Percentiles rank a stretch among this genome's conserved stretches.
phyloP scores from a whole-genome alignment of 2,329 filamentous ascomycete species.

The Paraconiothyrium sp. region DNA sequence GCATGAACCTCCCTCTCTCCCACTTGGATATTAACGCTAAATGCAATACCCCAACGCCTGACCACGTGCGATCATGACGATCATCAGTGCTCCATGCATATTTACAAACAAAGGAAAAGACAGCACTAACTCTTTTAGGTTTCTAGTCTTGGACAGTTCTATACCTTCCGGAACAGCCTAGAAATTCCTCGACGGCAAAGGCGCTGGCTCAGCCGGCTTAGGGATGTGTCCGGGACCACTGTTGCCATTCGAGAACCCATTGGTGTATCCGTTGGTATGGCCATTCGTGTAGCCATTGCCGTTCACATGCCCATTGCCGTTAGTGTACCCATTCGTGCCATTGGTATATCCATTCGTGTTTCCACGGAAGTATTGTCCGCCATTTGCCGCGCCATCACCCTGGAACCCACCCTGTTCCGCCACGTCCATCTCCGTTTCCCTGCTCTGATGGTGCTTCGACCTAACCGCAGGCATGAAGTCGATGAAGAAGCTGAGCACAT shows the following conservation, averaged over 20 bases:
- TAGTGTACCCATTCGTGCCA: slow-evolving; percentile 22
- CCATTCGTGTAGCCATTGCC: slow-evolving; percentile 31
- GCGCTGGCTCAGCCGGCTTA: slow-evolving; percentile 29
- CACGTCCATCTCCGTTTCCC: slow-evolving; percentile 48
- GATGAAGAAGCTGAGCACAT: slow-evolving; percentile 85
- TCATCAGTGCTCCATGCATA: slow-evolving; percentile 9
- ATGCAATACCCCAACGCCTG: slow-evolving; percentile 1
- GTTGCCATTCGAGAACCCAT: slow-evolving; percentile 17
- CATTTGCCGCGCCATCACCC: slow-evolving; percentile 38
- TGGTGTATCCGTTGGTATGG: slow-evolving; percentile 28
- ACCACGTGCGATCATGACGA: slow-evolving; percentile 10
- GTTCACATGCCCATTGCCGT: slow-evolving; percentile 26
- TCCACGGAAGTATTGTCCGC: slow-evolving; percentile 39
- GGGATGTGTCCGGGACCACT: not conserved
- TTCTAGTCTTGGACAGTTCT: not conserved
- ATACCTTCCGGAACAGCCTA: slow-evolving; percentile 19
- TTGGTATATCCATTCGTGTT: slow-evolving; percentile 29
- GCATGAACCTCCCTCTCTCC: slow-evolving; percentile 1
- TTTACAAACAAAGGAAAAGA: slow-evolving; percentile 9
- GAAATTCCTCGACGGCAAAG: slow-evolving; percentile 40
- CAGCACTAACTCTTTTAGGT: not conserved
- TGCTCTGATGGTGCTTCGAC: slow-evolving; percentile 60
- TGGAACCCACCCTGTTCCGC: slow-evolving; percentile 29
- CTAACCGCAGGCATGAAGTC: slow-evolving; percentile 83
- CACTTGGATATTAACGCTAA: slow-evolving; percentile 8